Base-by-base conservation (phyloP, 371 early-diverging fungal genomes). In the Mortierella sp. region DNA sequence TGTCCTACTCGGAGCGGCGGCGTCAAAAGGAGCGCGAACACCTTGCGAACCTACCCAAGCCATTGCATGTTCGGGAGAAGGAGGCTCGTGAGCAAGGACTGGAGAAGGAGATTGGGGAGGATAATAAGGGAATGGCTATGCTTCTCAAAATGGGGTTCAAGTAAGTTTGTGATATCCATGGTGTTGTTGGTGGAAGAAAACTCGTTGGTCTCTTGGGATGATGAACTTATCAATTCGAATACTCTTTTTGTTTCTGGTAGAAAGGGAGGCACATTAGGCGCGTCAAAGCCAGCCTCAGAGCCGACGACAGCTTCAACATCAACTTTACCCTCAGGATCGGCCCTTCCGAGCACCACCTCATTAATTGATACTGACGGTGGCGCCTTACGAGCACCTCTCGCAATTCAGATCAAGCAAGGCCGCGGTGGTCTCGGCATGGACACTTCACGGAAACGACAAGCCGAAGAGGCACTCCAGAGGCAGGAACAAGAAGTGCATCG, bases 71-170 rank as follows among this genome's bases (percentile, higher is more conserved):
- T 46, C 74, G 90, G 27, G 90, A 90, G 56, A 75, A 88, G 55
- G 93, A 95, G 82, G 89, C 91, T 27, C 88, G 93, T 44, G 90
- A 92, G 65, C 83, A 88, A 46, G 94, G 93, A 0, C 76, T 94
- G 11, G 72, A 90, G 14, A 88, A 80, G 6, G 83, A 87, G 44
- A 74, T 95, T 12, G 90, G 88, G 10, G 87, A 88, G 27, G 88
- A 89, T 7, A 94, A 94, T 80, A 93, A 92, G 73, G 95, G 95
- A 32, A 93, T 93, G 91, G 86, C 92, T 44, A 92, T 95, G 93
- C 74, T 95, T 21, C 90, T 91, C 89, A 93, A 93, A 46, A 93
- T 95, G 94, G 95, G 94, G 0, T 95, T 91, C 89, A 92, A 92
- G 92, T 91, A 89, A 24, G 89, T 82, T 35, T 35, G 3, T 2